A percentile compares a stretch with the other conserved stretches of the same genome.
Conservation (phyloP, 73 alveolate genomes). For the Tetrahymena borealis region DNA sequence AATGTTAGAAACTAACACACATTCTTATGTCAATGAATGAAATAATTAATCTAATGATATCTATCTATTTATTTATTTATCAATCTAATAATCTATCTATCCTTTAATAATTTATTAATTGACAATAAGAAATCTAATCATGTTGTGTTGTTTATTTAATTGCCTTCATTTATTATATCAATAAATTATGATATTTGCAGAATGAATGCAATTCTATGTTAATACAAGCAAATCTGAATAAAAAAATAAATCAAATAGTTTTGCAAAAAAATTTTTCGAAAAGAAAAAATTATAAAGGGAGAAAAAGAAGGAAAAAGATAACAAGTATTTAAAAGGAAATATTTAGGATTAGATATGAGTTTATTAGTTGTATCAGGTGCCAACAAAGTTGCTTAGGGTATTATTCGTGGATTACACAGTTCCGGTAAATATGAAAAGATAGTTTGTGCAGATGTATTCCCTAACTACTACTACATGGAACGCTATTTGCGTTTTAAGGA, state of each 20-base stretch:
- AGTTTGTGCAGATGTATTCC: not conserved
- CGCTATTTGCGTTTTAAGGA: constrained; percentile 3
- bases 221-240: not conserved
- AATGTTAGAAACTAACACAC: too few species aligned
- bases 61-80: too few species aligned
- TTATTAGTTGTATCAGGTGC: not conserved
- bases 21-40: too few species aligned
- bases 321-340: not conserved
- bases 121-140: not conserved
- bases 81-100: too few species aligned
- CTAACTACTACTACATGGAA: not conserved
- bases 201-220: not conserved
- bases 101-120: too few species aligned
- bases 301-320: not conserved
- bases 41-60: too few species aligned
- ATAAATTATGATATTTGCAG: not conserved
- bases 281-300: not conserved
- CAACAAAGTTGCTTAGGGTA: not conserved
- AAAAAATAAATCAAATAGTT: not conserved
- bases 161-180: not conserved
- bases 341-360: not conserved
- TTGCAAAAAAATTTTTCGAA: not conserved
- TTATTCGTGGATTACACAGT: not conserved
- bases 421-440: constrained; percentile 1
- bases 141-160: not conserved